Conservation (phyloP, 2,329 filamentous ascomycete species). For the Coleophoma crateriformis region DNA sequence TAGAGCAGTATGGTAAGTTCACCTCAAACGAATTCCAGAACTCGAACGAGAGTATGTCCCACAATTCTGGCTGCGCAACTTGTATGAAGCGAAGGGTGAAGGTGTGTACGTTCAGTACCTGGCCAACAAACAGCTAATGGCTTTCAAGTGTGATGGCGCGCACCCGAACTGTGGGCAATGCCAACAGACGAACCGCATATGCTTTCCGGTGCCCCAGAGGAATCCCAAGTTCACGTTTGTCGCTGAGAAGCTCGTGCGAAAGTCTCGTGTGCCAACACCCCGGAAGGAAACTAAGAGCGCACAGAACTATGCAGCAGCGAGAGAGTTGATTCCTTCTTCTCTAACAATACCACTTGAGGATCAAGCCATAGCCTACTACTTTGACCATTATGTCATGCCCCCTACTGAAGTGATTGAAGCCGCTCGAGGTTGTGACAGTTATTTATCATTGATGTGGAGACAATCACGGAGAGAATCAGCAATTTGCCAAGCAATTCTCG, state of each 20-base stretch:
- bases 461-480: neutral
- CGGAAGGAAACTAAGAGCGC: slow-evolving; percentile 5
- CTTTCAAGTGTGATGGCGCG: slow-evolving; percentile 5
- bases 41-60: slow-evolving; percentile 1
- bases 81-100: slow-evolving; percentile 8
- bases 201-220: neutral
- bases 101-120: neutral
- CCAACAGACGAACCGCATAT: slow-evolving; percentile 6
- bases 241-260: neutral
- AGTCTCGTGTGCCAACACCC: slow-evolving; percentile 5
- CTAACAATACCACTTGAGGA: neutral
- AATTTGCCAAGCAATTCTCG: slow-evolving; percentile 3
- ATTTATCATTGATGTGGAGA: neutral
- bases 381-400: neutral
- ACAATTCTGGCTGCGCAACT: slow-evolving; percentile 4
- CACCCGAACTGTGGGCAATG: slow-evolving; percentile 6
- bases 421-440: neutral
- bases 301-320: slow-evolving; percentile 2
- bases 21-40: no score
- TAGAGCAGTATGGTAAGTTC: neutral
- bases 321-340: neutral
- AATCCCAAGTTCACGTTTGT: slow-evolving; percentile 1
- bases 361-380: slow-evolving; percentile 2
- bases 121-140: neutral
- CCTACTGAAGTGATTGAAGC: slow-evolving; percentile 2